phyloP scores from a whole-genome alignment of 1,284 basidiomycete genomes.

The Wallemia mellicola region DNA sequence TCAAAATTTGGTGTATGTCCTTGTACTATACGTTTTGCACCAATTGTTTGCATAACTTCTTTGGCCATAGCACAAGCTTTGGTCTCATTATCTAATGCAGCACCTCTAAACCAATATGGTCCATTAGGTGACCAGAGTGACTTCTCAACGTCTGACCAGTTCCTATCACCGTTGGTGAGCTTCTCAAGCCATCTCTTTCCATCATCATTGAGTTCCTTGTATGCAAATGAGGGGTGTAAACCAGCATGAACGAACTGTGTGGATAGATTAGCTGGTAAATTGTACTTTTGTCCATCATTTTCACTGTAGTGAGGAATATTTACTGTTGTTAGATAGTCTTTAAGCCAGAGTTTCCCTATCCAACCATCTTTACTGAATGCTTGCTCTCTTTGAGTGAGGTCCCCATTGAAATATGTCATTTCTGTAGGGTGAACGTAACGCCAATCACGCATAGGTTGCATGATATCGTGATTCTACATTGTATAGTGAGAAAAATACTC shows the following conservation, averaged over 20 bases:
- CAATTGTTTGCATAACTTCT: constrained; percentile 2
- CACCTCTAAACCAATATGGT: neutral
- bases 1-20: constrained; percentile 76
- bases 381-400: neutral
- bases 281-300: neutral
- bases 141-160: neutral
- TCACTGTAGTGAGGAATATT: neutral
- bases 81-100: neutral
- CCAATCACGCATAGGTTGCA: neutral
- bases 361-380: neutral
- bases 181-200: neutral
- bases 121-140: neutral
- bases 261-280: neutral
- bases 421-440: neutral
- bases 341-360: neutral
- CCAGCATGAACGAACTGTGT: neutral
- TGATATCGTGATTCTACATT: neutral
- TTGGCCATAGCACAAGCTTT: neutral
- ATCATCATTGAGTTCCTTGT: neutral
- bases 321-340: neutral
- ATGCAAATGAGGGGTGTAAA: neutral
- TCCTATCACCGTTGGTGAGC: neutral
- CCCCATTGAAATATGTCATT: neutral
- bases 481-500: too few relatives aligned
- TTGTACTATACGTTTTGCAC: constrained; percentile 27